phyloP scores from a whole-genome alignment of 139 green algal species.

The Coelastrella sp. region DNA sequence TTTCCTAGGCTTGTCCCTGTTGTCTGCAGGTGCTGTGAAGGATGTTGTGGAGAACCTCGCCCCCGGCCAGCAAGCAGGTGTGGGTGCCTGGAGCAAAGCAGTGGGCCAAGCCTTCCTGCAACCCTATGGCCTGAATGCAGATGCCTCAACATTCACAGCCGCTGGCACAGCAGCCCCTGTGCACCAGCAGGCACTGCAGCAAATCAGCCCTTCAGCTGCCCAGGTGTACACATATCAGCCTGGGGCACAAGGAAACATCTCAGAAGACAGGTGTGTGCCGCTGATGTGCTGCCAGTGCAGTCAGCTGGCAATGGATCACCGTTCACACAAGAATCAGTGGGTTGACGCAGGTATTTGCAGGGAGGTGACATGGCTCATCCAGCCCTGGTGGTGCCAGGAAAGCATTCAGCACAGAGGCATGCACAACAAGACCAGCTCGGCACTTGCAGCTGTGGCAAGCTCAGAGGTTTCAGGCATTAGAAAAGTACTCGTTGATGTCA shows the following conservation, averaged over 20 bases:
- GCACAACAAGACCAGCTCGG: too few relatives aligned
- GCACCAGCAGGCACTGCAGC: conserved; percentile 5
- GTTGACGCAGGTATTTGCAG: too few relatives aligned
- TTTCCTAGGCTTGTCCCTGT: background rate
- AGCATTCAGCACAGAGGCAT: too few relatives aligned
- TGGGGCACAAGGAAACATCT: background rate
- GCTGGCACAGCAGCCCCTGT: conserved; percentile 36
- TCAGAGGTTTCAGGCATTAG: too few relatives aligned
- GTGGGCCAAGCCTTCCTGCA: conserved; percentile 41
- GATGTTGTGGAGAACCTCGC: background rate
- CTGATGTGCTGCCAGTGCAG: background rate
- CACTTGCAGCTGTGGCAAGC: too few relatives aligned
- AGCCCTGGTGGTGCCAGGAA: too few relatives aligned
- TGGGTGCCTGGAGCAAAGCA: conserved; percentile 49
- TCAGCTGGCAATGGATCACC: too few relatives aligned
- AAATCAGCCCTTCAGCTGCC: background rate
- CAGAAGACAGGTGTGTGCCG: background rate
- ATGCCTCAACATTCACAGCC: conserved; percentile 10
- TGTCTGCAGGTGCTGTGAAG: conserved; percentile 14
- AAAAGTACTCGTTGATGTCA: background rate
- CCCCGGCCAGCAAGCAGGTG: background rate
- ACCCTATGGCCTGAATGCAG: conserved; percentile 43
- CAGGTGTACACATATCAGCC: conserved; percentile 41
- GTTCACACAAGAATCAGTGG: too few relatives aligned
- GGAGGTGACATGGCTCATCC: too few relatives aligned